Conservation (phyloP, 2,329 filamentous ascomycete genomes). For the Lizonia empirigonia region DNA sequence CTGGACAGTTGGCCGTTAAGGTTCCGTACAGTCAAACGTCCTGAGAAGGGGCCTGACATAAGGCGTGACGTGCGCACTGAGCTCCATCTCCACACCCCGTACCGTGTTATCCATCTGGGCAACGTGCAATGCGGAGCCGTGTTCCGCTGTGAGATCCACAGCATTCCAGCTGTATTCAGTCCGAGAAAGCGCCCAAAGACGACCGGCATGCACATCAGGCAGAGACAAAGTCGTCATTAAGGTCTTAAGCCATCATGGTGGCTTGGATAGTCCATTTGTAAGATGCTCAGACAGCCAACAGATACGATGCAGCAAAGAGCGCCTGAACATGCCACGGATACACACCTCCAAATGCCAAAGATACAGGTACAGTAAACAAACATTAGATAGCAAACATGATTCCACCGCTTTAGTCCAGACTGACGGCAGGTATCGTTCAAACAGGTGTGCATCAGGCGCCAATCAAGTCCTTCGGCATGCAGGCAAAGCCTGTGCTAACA, state of each 20-base stretch:
- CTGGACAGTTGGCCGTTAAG: too few species aligned
- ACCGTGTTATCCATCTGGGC: constrained; percentile 16
- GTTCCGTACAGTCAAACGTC: too few species aligned
- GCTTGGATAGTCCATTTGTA: background rate
- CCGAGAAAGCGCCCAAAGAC: background rate
- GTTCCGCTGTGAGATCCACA: background rate
- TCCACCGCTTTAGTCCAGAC: background rate
- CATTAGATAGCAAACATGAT: background rate
- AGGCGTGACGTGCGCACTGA: constrained; percentile 3
- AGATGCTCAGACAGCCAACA: background rate
- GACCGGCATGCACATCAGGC: background rate
- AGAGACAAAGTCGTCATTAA: background rate
- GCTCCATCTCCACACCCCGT: constrained; percentile 12
- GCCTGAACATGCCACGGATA: constrained; percentile 15
- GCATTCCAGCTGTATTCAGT: background rate
- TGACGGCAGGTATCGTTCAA: background rate
- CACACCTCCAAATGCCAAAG: constrained; percentile 6
- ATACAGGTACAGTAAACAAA: constrained; percentile 2
- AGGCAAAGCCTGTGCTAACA: constrained; percentile 84
- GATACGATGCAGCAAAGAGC: constrained; percentile 4
- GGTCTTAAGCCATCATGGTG: background rate
- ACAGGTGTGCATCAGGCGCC: constrained; percentile 11
- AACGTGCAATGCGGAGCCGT: background rate
- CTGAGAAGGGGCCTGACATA: background rate
- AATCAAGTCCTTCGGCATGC: constrained; percentile 71